Conservation (phyloP, 345 rosid species). For the Eucalyptus erythrocorys region DNA sequence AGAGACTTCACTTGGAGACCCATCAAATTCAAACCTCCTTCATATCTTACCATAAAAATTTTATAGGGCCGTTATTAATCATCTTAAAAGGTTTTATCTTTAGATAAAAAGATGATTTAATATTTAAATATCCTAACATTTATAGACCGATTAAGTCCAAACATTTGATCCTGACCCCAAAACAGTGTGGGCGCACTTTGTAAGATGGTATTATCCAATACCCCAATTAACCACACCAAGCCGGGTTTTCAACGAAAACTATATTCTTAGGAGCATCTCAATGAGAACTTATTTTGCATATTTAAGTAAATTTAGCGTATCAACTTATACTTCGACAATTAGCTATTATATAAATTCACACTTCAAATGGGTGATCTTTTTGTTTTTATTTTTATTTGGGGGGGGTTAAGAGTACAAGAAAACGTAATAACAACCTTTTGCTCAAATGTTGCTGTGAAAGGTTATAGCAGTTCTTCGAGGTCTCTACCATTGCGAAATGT, state of each 20-base stretch:
- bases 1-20: background rate
- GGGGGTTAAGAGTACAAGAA: background rate
- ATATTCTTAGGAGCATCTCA: background rate
- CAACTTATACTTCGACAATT: background rate
- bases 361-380: background rate
- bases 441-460: background rate
- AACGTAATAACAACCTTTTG: background rate
- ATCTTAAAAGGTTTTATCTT: background rate
- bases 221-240: background rate
- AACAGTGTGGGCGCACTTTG: background rate
- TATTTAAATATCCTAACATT: background rate
- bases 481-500: background rate
- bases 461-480: background rate
- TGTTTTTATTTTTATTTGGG: no score
- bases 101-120: background rate
- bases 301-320: background rate
- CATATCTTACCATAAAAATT: background rate
- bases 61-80: accelerated
- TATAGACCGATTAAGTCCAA: background rate
- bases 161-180: background rate
- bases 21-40: background rate
- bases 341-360: background rate
- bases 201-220: background rate
- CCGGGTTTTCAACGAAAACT: background rate
- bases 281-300: background rate